Conservation (phyloP, 352 stramenopile species). For the Phytophthora nicotianae region DNA sequence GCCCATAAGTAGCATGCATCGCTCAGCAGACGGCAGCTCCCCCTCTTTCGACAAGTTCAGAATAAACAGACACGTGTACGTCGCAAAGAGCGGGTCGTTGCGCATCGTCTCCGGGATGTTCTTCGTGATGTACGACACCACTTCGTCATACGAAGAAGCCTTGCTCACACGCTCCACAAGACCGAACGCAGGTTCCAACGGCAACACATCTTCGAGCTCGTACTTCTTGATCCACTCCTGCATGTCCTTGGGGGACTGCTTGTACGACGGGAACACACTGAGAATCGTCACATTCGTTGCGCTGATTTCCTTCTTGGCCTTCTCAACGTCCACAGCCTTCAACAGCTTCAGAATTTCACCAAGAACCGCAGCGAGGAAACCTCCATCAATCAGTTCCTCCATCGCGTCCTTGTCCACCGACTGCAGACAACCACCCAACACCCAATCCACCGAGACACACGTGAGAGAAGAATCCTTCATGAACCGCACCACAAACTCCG, state of each 20-base stretch:
- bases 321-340: slow-evolving; percentile 44
- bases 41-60: slow-evolving; percentile 54
- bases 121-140: slow-evolving; percentile 63
- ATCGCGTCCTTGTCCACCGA: slow-evolving; percentile 59
- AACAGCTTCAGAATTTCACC: slow-evolving; percentile 59
- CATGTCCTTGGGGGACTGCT: slow-evolving; percentile 56
- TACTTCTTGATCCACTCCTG: slow-evolving; percentile 77
- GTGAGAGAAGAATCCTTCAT: slow-evolving; percentile 64
- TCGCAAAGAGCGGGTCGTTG: slow-evolving; percentile 64
- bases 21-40: slow-evolving; percentile 61
- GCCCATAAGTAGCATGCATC: slow-evolving; percentile 73
- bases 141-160: slow-evolving; percentile 47
- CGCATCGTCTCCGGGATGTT: slow-evolving; percentile 55
- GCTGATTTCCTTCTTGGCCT: slow-evolving; percentile 55
- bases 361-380: slow-evolving; percentile 60
- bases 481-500: slow-evolving; percentile 73
- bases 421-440: slow-evolving; percentile 55
- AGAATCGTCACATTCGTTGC: slow-evolving; percentile 59
- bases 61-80: slow-evolving; percentile 74
- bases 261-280: slow-evolving; percentile 59
- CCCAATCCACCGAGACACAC: slow-evolving; percentile 71
- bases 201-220: slow-evolving; percentile 56
- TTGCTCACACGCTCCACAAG: slow-evolving; percentile 57
- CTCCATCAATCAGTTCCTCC: slow-evolving; percentile 73
- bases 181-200: slow-evolving; percentile 59